Evolutionary conservation across 2,329 filamentous ascomycete species (phyloP), one percentile per base, ranked within the genome.

Genomic region (Shiraia sp.): DNA sequence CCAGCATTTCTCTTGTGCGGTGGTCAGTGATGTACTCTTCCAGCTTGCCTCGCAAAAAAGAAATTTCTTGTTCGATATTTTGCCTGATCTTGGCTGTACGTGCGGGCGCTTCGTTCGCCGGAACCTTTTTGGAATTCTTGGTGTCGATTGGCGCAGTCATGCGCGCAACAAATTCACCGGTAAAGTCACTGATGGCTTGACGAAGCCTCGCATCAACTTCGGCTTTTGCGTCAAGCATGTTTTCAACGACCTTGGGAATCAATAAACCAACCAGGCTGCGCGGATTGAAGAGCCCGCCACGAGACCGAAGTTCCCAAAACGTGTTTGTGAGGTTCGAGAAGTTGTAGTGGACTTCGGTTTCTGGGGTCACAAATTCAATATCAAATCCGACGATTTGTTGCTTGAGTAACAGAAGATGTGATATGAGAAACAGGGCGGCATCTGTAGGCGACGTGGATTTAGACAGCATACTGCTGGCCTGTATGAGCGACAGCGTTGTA

Each of bases 341-440:
- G 66, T 86, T 83, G 62, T 86, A 78, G 10, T 79, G 78, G 33
- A 86, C 74, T 41, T 68, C 65, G 2, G 66, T 69, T 48, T 86
- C 83, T 3, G 83, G 82, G 2, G 80, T 79, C 14, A 85, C 80
- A 57, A 80, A 86, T 63, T 86, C 91, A 53, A 99, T 96, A 72
- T 99, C 93, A 48, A 99, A 90, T 8, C 91, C 91, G 17, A 99
- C 85, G 36, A 99, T 87, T 66, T 96, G 89, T 65, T 96, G 95
- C 70, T 97, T 97, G 36, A 99, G 81, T 35, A 96, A 86, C 35
- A 99, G 85, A 2, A 99, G 79, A 65, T 99, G 96, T 57, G 92
- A 93, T 58, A 99, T 86, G 61, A 96, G 85, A 71, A 99, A 99
- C 4, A 99, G 79, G 55, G 96, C 88, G 0, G 87, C 81, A 64